A percentile compares a stretch with the other conserved stretches of the same genome.
phyloP scores from a whole-genome alignment of 2,329 filamentous ascomycete species.

The Ophiostoma australiae region DNA sequence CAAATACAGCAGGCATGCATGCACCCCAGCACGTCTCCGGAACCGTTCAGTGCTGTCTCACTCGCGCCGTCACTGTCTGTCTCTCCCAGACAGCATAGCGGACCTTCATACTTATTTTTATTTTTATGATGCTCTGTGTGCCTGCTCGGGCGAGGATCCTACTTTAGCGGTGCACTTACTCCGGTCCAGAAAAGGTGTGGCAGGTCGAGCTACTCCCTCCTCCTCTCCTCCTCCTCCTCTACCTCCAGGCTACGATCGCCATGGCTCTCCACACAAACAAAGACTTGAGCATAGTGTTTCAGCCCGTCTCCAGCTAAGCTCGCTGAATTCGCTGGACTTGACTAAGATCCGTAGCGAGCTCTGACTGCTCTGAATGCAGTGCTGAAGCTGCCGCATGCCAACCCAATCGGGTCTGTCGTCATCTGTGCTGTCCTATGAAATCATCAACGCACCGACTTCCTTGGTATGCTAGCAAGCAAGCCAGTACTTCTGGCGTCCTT shows the following conservation, averaged over 20 bases:
- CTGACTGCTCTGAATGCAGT: background rate
- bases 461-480: background rate
- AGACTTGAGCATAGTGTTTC: background rate
- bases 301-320: background rate
- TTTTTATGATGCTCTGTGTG: no score
- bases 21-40: background rate
- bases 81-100: background rate
- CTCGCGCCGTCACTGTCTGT: background rate
- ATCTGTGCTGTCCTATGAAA: conserved; percentile 1
- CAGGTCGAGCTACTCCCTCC: no score
- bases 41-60: background rate
- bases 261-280: background rate
- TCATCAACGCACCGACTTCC: background rate
- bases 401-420: background rate
- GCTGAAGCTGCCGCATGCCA: background rate
- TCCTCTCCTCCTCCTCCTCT: background rate
- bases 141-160: background rate
- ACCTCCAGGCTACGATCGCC: no score
- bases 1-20: background rate
- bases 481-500: conserved; percentile 3
- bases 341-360: no score
- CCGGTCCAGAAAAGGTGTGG: background rate
- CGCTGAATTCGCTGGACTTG: background rate
- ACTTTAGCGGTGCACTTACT: background rate
- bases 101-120: no score